These are phyloP conservation scores for Dothiorella sarmentorum DNA, from an alignment of 2,329 filamentous ascomycete species.

Conservation along the genomic window DNA sequence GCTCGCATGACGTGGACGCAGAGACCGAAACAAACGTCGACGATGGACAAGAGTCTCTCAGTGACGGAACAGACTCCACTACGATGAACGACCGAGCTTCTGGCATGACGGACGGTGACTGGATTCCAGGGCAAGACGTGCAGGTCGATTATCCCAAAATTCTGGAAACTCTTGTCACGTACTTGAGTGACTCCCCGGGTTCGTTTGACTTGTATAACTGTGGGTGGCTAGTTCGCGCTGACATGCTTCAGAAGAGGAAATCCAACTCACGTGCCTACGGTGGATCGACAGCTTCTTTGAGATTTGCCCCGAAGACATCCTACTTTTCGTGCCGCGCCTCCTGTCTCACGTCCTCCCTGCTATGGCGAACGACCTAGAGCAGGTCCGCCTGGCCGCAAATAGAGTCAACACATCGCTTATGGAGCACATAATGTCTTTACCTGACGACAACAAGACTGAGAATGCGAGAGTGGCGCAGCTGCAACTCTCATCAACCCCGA, in stretches of 20 bases:
- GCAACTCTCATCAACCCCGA: constrained; percentile 35
- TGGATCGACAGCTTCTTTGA: constrained; percentile 98
- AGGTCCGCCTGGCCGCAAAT: constrained; percentile 81
- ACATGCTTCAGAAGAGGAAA: constrained; percentile 70
- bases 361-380: constrained; percentile 87
- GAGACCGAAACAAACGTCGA: constrained; percentile 61
- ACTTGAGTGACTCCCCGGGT: constrained; percentile 79
- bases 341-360: constrained; percentile 88
- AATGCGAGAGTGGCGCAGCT: constrained; percentile 39
- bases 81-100: constrained; percentile 37
- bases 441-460: constrained; percentile 56
- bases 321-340: constrained; percentile 90
- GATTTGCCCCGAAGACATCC: constrained; percentile 93
- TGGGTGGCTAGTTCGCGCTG: constrained; percentile 24
- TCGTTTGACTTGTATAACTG: constrained; percentile 30
- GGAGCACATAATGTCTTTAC: constrained; percentile 89
- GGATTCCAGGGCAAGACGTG: constrained; percentile 95
- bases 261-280: constrained; percentile 81
- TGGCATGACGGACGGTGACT: constrained; percentile 74
- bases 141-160: constrained; percentile 91
- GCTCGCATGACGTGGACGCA: constrained; percentile 19
- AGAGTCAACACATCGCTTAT: constrained; percentile 88
- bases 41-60: constrained; percentile 45
- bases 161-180: constrained; percentile 84
- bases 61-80: constrained; percentile 35